A percentile compares a stretch with the other conserved stretches of the same genome.
Conservation (phyloP, 1,284 basidiomycete genomes). For the Veloporphyrellus conicus region DNA sequence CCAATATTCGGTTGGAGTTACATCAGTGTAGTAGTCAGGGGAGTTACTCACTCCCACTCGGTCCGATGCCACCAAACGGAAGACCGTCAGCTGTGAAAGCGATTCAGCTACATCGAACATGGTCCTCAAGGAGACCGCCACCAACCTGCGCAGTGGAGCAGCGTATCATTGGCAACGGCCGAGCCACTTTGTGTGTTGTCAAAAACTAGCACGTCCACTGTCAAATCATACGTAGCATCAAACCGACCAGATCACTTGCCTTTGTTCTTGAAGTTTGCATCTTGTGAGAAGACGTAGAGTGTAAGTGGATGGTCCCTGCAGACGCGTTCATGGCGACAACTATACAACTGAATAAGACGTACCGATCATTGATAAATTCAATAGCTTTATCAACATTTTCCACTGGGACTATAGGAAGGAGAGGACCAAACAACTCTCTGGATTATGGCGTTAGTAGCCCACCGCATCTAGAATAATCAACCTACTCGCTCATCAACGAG, state of each 20-base stretch:
- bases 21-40: not conserved
- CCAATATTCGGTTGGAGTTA: not conserved
- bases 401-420: conserved; percentile 76
- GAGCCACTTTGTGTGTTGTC: conserved; percentile 66
- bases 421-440: conserved; percentile 72
- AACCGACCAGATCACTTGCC: conserved; percentile 35
- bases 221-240: not conserved
- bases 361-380: conserved; percentile 64
- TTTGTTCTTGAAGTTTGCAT: conserved; percentile 57
- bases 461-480: no score
- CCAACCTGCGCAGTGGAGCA: conserved; percentile 54
- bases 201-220: conserved; percentile 44
- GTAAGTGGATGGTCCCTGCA: conserved; percentile 70
- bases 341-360: conserved; percentile 14
- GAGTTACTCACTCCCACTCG: conserved; percentile 59
- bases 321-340: not conserved
- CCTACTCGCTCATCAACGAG: conserved; percentile 71
- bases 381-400: conserved; percentile 71
- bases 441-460: conserved; percentile 2
- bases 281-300: conserved; percentile 71
- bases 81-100: conserved; percentile 49
- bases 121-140: not conserved
- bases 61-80: conserved; percentile 70
- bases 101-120: not conserved
- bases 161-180: conserved; percentile 61